These are phyloP conservation scores for Rostrohypoxylon terebratum DNA, from an alignment of 495 filamentous ascomycete genomes.

Conservation along the genomic window DNA sequence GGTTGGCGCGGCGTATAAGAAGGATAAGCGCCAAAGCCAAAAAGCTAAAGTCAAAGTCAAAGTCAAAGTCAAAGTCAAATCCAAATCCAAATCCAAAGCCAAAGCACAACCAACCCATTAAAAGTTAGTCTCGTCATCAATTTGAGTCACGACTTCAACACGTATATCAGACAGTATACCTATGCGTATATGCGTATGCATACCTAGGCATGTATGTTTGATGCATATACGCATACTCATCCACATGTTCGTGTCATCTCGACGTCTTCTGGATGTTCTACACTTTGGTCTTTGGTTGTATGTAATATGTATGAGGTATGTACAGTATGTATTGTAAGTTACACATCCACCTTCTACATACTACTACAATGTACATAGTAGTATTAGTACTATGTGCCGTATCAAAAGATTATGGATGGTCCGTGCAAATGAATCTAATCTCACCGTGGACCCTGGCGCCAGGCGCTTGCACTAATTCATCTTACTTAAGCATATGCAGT, in stretches of 20 bases:
- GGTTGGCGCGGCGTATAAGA: neutral
- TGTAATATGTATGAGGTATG: neutral
- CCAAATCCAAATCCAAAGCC: neutral
- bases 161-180: conserved; percentile 3
- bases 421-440: neutral
- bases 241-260: neutral
- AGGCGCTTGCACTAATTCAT: neutral
- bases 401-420: too few species aligned
- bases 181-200: neutral
- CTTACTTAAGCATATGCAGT: neutral
- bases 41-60: neutral
- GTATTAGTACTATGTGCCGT: too few species aligned
- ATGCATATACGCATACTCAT: neutral
- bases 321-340: neutral
- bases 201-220: neutral
- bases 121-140: neutral
- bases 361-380: too few species aligned
- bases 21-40: conserved; percentile 1
- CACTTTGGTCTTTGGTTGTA: neutral
- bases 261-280: neutral
- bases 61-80: too few species aligned
- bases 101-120: conserved; percentile 8
- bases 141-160: conserved; percentile 9
- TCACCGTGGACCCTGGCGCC: neutral
- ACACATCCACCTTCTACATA: too few species aligned